Base-by-base conservation (phyloP, 768 basidiomycete genomes). In the Russula compacta region DNA sequence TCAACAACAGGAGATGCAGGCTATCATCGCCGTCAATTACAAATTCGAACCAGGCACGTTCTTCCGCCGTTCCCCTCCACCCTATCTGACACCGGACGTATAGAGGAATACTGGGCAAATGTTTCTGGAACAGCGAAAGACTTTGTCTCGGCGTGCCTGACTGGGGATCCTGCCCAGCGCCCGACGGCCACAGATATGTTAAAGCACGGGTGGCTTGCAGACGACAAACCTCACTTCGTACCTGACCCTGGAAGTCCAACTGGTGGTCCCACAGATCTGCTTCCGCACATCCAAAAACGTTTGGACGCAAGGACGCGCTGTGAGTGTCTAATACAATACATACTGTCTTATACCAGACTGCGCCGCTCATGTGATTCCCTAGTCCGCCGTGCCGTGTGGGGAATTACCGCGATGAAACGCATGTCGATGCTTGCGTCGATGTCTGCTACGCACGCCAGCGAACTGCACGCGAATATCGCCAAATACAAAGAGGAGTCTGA, bases 1-100 rank as follows among this genome's bases (percentile, higher is more conserved):
- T 2, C 88, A 88, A 69, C 82, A 83, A 68, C 83, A 85, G 65
- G 95, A 98, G 75, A 95, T 94, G 87, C 86, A 95, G 69, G 95
- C 95, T 38, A 98, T 98, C 77, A 85, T 94, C 52, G 82, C 82
- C 0, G 94, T 92, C 7, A 91, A 97, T 74, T 98, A 92, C 76
- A 87, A 86, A 70, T 98, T 98, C 70, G 85, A 87, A 79, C 88
- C 88, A 21, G 79, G 77, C 70, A 59, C 66, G 72, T 69, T 24
- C 39, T 51, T 17, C 29, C 7, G n/a, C 11, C 49, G 8, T 40
- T 53, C 14, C 32, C 36, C 24, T 33, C 10, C 33, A 14, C 33
- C 8, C 47, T 49, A 50, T 47, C 38, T 43, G 15, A 50, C 38
- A 19, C 35, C 44, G 58, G 44, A 50, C 55, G 77, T 59, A 75